Evolutionary conservation across 805 yeast species (phyloP).

Genomic region (Kodamaea hsintzibuensis): DNA sequence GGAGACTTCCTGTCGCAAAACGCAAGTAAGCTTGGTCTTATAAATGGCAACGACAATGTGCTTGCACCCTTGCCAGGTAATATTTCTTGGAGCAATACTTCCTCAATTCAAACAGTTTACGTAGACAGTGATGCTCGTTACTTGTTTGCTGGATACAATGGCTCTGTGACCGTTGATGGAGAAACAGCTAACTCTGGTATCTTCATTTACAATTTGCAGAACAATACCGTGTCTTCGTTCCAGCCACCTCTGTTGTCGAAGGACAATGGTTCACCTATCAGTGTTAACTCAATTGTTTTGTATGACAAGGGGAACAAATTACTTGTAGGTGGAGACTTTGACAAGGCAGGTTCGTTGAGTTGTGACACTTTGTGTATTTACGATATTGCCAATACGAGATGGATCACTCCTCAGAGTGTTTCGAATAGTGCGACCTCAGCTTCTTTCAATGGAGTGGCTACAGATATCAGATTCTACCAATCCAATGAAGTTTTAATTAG

Average conservation of each 20-base stretch:
- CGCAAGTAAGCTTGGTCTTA: slow-evolving; percentile 29
- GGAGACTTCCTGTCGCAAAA: slow-evolving; percentile 49
- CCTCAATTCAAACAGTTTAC: slow-evolving; percentile 33
- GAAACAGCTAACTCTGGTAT: slow-evolving; percentile 42
- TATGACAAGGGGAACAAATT: slow-evolving; percentile 39
- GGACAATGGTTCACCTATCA: slow-evolving; percentile 41
- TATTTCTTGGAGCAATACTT: slow-evolving; percentile 25
- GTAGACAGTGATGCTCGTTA: slow-evolving; percentile 32
- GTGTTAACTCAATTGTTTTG: slow-evolving; percentile 36
- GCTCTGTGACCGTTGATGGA: slow-evolving; percentile 25
- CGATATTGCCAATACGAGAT: slow-evolving; percentile 51
- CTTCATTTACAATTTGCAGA: slow-evolving; percentile 50
- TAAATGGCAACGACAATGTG: slow-evolving; percentile 17
- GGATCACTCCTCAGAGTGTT: slow-evolving; percentile 47
- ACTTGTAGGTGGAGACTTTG: slow-evolving; percentile 75
- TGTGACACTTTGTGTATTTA: slow-evolving; percentile 71
- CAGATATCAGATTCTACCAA: slow-evolving; percentile 50
- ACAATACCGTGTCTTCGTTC: slow-evolving; percentile 38
- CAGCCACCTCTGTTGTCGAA: slow-evolving; percentile 53
- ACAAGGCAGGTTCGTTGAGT: slow-evolving; percentile 51
- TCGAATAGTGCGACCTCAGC: slow-evolving; percentile 15
- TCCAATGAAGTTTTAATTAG: slow-evolving; percentile 40
- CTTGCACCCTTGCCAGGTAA: slow-evolving; percentile 24
- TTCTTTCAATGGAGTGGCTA: slow-evolving; percentile 49
- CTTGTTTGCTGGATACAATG: slow-evolving; percentile 50